These are phyloP conservation scores for Cryphonectria parasitica DNA, from an alignment of 2,329 filamentous ascomycete genomes.

Conservation along the genomic window DNA sequence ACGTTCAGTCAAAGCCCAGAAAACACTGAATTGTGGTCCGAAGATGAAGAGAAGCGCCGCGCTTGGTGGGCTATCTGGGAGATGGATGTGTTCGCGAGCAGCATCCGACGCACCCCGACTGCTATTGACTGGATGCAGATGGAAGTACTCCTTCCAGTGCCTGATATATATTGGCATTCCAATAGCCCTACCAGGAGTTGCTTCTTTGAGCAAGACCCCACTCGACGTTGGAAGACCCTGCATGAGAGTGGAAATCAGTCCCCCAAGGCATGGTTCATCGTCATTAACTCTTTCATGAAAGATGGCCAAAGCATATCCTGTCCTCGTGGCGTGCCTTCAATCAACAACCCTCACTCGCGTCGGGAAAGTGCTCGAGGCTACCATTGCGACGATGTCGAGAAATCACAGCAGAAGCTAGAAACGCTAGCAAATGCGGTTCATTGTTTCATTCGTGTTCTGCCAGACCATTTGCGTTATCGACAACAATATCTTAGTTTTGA, in stretches of 20 bases:
- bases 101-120: neutral
- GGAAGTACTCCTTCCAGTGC: neutral
- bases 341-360: neutral
- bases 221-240: neutral
- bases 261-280: neutral
- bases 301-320: neutral
- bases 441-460: neutral
- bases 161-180: neutral
- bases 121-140: neutral
- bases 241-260: neutral
- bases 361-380: neutral
- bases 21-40: neutral
- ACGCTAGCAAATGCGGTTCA: neutral
- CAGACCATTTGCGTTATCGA: neutral
- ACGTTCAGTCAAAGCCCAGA: neutral
- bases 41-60: neutral
- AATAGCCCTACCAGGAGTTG: neutral
- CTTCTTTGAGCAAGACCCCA: neutral
- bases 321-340: neutral
- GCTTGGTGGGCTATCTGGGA: neutral
- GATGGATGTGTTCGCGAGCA: neutral
- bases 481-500: neutral
- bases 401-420: neutral
- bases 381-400: neutral
- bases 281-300: neutral